Conservation (phyloP, 441 rosid genomes). For the Pelargonium citronellum region DNA sequence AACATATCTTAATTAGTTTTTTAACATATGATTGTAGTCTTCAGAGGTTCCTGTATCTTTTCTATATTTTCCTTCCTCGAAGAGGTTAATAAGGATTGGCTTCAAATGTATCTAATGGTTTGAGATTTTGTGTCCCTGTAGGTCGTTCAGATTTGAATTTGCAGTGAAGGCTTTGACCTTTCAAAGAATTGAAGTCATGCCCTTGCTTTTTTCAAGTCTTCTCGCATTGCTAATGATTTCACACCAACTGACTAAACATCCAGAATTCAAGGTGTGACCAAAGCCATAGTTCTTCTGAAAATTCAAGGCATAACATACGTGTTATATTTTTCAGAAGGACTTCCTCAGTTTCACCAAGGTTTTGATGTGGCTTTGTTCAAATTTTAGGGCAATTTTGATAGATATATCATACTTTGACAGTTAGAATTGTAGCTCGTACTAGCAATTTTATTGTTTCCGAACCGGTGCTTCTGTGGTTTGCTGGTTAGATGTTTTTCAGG, state of each 20-base stretch:
- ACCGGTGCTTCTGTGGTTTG: too few relatives aligned
- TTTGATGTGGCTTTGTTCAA: not conserved
- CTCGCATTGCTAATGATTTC: not conserved
- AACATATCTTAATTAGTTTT: too few relatives aligned
- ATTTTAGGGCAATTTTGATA: not conserved
- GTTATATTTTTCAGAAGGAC: constrained; percentile 2
- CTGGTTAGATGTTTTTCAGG: too few relatives aligned
- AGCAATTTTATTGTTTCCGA: not conserved
- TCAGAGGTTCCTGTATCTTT: not conserved
- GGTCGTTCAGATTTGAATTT: not conserved
- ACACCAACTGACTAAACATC: not conserved
- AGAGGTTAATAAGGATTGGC: too few relatives aligned
- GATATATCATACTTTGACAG: too few relatives aligned
- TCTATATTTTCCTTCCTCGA: not conserved
- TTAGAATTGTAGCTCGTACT: not conserved
- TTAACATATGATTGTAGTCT: too few relatives aligned
- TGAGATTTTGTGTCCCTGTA: not conserved
- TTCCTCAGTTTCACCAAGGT: not conserved
- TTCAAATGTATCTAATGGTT: not conserved
- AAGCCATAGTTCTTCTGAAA: constrained; percentile 6
- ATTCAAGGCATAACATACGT: not conserved
- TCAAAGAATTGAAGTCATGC: not conserved
- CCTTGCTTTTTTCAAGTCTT: not conserved
- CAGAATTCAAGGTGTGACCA: not conserved
- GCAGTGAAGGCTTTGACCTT: not conserved